Evolutionary conservation across 2,329 filamentous ascomycete species (phyloP).

Genomic region (Penicillium nordicum): DNA sequence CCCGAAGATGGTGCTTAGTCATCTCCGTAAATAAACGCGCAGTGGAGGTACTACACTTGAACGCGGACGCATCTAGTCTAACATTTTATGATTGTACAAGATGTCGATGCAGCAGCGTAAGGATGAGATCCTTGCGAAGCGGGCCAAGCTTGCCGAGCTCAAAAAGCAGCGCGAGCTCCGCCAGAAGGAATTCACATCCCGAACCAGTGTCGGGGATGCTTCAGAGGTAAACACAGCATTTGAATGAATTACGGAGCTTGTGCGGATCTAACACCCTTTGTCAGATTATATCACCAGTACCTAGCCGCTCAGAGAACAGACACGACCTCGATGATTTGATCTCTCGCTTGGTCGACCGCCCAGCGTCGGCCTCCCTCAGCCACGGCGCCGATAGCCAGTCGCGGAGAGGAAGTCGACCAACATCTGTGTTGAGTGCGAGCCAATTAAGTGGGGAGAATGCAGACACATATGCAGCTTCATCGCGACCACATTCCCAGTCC

Average conservation of each 20-base stretch:
- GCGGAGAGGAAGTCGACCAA: conserved; percentile 67
- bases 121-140: conserved; percentile 95
- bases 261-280: conserved; percentile 18
- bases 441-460: conserved; percentile 71
- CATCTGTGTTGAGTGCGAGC: conserved; percentile 77
- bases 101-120: conserved; percentile 65
- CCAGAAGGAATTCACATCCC: conserved; percentile 68
- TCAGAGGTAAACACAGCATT: conserved; percentile 60
- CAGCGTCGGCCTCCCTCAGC: conserved; percentile 63
- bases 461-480: conserved; percentile 38
- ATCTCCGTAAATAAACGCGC: conserved; percentile 33
- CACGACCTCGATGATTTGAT: conserved; percentile 82
- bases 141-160: conserved; percentile 92
- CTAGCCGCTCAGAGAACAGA: conserved; percentile 61
- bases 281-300: conserved; percentile 66
- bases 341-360: conserved; percentile 75
- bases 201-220: conserved; percentile 65
- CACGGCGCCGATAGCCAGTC: conserved; percentile 47
- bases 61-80: conserved; percentile 6
- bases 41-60: conserved; percentile 1
- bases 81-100: conserved; percentile 10
- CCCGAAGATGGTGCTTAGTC: conserved; percentile 34
- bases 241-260: conserved; percentile 8
- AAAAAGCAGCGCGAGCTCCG: conserved; percentile 87
- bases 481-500: conserved; percentile 43